A percentile compares a stretch with the other conserved stretches of the same genome.
Evolutionary conservation across 768 basidiomycete genomes (phyloP).

Genomic region (Suillus paluster): DNA sequence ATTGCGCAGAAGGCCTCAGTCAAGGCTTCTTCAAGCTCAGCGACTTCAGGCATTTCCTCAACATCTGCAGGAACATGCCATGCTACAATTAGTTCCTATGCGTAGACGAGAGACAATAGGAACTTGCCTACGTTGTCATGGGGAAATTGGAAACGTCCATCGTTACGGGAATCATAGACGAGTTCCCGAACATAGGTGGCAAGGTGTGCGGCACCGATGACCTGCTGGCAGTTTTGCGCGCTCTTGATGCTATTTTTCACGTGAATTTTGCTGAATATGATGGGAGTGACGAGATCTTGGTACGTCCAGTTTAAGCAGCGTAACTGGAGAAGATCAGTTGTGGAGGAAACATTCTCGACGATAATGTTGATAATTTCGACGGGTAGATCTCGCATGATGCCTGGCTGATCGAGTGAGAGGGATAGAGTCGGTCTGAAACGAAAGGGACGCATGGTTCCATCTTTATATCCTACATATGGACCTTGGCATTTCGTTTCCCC

Average conservation of each 20-base stretch:
- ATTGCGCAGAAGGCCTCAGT: slow-evolving; percentile 30
- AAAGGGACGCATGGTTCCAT: neutral
- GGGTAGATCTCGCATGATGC: slow-evolving; percentile 29
- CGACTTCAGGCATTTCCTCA: slow-evolving; percentile 34
- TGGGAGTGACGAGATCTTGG: slow-evolving; percentile 30
- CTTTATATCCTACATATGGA: neutral
- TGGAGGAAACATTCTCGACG: slow-evolving; percentile 26
- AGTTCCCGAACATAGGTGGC: slow-evolving; percentile 30
- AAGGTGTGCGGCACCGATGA: slow-evolving; percentile 26
- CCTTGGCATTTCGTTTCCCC: slow-evolving; percentile 1
- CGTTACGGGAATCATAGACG: slow-evolving; percentile 34
- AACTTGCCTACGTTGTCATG: slow-evolving; percentile 18
- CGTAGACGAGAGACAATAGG: neutral
- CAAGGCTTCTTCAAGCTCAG: slow-evolving; percentile 35
- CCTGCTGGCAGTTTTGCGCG: slow-evolving; percentile 25
- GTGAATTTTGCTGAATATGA: slow-evolving; percentile 25
- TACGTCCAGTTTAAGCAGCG: slow-evolving; percentile 32
- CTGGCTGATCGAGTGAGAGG: neutral
- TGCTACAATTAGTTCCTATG: slow-evolving; percentile 5
- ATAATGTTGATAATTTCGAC: slow-evolving; percentile 32
- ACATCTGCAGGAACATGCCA: slow-evolving; percentile 12
- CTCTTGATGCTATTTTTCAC: slow-evolving; percentile 31
- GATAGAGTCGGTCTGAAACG: neutral
- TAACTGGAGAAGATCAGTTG: slow-evolving; percentile 31
- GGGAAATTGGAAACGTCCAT: slow-evolving; percentile 27